Percentiles rank a stretch among this genome's conserved stretches.
These are phyloP conservation scores for Globisporangium parvum DNA, from an alignment of 352 stramenopile species.

Conservation along the genomic window DNA sequence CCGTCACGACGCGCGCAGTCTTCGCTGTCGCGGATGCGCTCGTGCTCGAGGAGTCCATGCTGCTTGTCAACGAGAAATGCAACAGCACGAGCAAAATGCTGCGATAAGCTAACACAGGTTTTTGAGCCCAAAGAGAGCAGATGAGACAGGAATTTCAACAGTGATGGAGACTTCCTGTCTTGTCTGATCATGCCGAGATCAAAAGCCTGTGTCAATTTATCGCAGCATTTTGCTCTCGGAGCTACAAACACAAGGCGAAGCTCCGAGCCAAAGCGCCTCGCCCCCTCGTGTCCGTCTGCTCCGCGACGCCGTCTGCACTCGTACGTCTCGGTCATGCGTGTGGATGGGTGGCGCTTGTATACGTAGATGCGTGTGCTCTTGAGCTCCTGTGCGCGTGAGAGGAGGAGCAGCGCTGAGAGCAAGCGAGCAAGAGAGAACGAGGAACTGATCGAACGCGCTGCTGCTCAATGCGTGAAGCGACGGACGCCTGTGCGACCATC, in stretches of 20 bases:
- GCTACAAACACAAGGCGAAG: neutral
- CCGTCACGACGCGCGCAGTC: neutral
- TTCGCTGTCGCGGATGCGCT: too few species aligned
- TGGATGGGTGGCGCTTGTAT: neutral
- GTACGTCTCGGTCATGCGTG: neutral
- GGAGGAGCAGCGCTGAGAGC: neutral
- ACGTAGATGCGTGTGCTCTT: neutral
- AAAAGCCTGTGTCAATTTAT: too few species aligned
- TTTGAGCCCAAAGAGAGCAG: too few species aligned
- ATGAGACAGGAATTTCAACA: too few species aligned
- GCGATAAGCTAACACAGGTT: too few species aligned
- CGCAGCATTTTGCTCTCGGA: too few species aligned
- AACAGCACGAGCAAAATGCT: neutral
- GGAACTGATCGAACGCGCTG: neutral
- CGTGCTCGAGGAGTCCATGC: neutral
- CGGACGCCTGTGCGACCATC: neutral
- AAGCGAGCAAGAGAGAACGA: neutral
- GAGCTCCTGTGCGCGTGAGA: neutral
- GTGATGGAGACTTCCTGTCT: too few species aligned
- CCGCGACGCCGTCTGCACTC: neutral
- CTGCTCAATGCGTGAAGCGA: slow-evolving; percentile 6
- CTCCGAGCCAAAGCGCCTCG: neutral
- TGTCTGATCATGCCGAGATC: too few species aligned
- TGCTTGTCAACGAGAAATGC: neutral
- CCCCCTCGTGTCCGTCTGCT: neutral